Base-by-base conservation (phyloP, 768 basidiomycete species). In the Stropharia rugosoannulata region DNA sequence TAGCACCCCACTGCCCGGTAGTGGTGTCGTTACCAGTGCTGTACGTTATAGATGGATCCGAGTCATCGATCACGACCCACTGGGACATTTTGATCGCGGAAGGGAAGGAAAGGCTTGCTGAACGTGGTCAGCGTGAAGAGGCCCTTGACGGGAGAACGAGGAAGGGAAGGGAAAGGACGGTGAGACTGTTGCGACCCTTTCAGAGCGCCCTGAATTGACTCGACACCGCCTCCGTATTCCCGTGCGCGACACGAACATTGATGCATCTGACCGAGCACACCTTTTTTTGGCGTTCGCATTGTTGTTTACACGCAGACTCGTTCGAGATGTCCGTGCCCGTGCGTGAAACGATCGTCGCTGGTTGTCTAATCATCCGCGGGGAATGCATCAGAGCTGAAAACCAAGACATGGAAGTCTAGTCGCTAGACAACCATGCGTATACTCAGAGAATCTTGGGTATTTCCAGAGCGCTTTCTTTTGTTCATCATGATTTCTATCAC, bases 21-120 rank as follows among this genome's bases (percentile, higher is more conserved):
- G 42, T 11, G 5, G 29, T 4, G 9, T 32, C 47, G 35, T 32
- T 16, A n/a, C 8, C 40, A 43, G 42, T 35, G 18, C 19, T 51
- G 18, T 44, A 52, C 8, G 41, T 12, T 22, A 52, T 52, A 32
- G 51, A 27, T 35, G 42, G 10, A 22, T 52, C 35, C 13, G 25
- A 19, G n/a, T 52, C 51, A 29, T 52, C 51, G 13, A 52, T n/a
- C 18, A 52, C 32, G 13, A 52, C 25, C 41, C 27, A 44, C 22
- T 36, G 51, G 5, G 51, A 45, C 51, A 52, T 52, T 12, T 44
- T 25, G 15, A 36, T 9, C 11, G 16, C 41, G 19, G 9, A 15
- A 0, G 45, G 22, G 15, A 15, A 27, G 15, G 2, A 44, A 35
- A 32, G 2, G 18, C 3, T 19, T 12, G 16, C 27, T n/a, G 29